Percentiles rank a stretch among this genome's conserved stretches.
Evolutionary conservation across 495 filamentous ascomycete genomes (phyloP).

Genomic region (Penicillium malachiteum): DNA sequence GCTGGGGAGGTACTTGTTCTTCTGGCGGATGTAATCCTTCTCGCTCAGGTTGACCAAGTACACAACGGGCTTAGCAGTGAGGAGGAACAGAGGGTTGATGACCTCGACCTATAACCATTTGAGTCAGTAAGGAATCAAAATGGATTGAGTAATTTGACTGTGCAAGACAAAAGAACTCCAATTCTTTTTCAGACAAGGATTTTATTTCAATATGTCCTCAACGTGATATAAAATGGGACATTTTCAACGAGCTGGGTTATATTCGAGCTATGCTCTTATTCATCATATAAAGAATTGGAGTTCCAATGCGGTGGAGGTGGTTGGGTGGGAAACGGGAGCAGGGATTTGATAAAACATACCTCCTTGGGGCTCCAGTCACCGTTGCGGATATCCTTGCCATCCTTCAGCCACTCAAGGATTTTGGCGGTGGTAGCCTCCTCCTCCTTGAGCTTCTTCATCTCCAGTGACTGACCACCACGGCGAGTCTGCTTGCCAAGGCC

Average conservation of each 20-base stretch:
- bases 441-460: slow-evolving; percentile 97
- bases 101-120: slow-evolving; percentile 72
- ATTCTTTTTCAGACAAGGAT: slow-evolving; percentile 29
- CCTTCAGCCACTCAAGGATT: slow-evolving; percentile 75
- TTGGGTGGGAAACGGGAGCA: neutral
- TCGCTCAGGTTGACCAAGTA: slow-evolving; percentile 97
- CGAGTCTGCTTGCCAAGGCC: slow-evolving; percentile 86
- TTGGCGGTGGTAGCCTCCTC: slow-evolving; percentile 92
- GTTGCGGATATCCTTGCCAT: slow-evolving; percentile 89
- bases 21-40: slow-evolving; percentile 96
- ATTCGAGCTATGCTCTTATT: slow-evolving; percentile 97
- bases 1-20: slow-evolving; percentile 97
- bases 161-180: slow-evolving; percentile 5
- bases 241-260: slow-evolving; percentile 99
- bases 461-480: slow-evolving; percentile 90
- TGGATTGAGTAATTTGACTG: slow-evolving; percentile 7
- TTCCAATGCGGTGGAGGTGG: neutral
- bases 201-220: slow-evolving; percentile 77
- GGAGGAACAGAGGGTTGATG: slow-evolving; percentile 94
- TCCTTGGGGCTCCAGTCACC: slow-evolving; percentile 90
- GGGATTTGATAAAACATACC: slow-evolving; percentile 59
- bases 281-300: slow-evolving; percentile 68
- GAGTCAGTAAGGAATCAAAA: slow-evolving; percentile 17
- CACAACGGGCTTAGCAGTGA: slow-evolving; percentile 96
- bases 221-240: slow-evolving; percentile 64